These are phyloP conservation scores for Hyphopichia pseudoburtonii DNA, from an alignment of 1,139 yeast genomes.

Conservation along the genomic window DNA sequence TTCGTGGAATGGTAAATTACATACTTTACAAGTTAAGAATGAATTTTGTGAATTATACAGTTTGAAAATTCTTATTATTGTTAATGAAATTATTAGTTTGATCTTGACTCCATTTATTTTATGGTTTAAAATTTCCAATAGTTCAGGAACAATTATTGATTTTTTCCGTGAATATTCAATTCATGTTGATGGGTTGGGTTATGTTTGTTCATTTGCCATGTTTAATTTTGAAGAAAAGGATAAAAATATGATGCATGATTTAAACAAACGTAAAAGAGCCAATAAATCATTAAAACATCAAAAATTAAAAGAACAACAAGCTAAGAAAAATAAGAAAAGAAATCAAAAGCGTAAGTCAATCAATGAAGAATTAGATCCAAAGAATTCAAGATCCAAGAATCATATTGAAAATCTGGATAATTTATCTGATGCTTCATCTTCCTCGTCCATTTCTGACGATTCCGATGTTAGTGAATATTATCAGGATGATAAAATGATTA, in stretches of 20 bases:
- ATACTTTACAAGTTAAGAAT: conserved; percentile 76
- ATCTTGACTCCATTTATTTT: conserved; percentile 83
- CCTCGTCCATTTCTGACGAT: conserved; percentile 6
- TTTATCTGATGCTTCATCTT: conserved; percentile 3
- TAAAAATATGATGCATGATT: conserved; percentile 46
- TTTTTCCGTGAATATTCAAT: conserved; percentile 87
- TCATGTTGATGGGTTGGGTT: conserved; percentile 92
- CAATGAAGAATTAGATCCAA: conserved; percentile 13
- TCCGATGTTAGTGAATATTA: conserved; percentile 35
- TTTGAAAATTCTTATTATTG: conserved; percentile 66
- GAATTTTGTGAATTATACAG: conserved; percentile 82
- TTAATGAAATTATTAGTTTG: conserved; percentile 78
- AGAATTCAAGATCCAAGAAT: conserved; percentile 7
- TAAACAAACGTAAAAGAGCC: conserved; percentile 26
- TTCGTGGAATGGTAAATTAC: conserved; percentile 82
- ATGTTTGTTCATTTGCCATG: conserved; percentile 92
- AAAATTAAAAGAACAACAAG: conserved; percentile 3
- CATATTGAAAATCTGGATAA: conserved; percentile 13
- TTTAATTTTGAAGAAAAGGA: conserved; percentile 71
- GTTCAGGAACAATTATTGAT: conserved; percentile 76
- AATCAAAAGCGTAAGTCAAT: conserved; percentile 7
- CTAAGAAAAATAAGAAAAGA: conserved; percentile 2
- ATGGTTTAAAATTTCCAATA: conserved; percentile 76
- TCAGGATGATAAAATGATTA: conserved; percentile 87
- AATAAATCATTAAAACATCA: conserved; percentile 9